These are phyloP conservation scores for Strigomonas culicis DNA, from an alignment of 208 protist genomes.

Conservation along the genomic window DNA sequence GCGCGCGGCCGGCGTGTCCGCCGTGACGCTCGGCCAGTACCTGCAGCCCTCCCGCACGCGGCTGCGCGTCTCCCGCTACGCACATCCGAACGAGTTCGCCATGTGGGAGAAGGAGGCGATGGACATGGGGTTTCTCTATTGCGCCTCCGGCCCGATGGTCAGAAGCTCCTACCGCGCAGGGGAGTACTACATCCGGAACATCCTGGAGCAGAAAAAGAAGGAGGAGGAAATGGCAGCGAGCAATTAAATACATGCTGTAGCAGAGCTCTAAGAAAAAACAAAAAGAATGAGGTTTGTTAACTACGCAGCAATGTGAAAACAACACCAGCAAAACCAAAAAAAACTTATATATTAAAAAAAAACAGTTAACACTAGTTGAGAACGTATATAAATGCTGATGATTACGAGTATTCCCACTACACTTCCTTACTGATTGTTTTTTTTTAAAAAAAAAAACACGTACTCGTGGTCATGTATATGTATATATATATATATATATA, in stretches of 20 bases:
- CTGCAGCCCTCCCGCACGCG: conserved; percentile 94
- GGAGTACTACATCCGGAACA: conserved; percentile 95
- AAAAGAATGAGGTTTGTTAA: too few species aligned
- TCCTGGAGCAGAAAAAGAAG: conserved; percentile 70
- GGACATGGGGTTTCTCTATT: conserved; percentile 96
- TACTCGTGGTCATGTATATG: conserved; percentile 5
- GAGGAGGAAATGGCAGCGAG: too few species aligned
- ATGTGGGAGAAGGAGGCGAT: conserved; percentile 93
- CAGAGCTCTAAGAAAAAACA: too few species aligned
- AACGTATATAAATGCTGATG: too few species aligned
- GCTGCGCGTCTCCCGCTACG: conserved; percentile 96
- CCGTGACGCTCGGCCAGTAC: conserved; percentile 97
- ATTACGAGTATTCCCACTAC: background rate
- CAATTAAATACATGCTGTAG: too few species aligned
- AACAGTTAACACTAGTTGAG: too few species aligned
- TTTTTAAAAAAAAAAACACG: conserved; percentile 5
- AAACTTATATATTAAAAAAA: too few species aligned
- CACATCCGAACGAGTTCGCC: conserved; percentile 96
- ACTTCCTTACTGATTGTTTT: conserved; percentile 6
- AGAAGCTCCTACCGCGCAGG: conserved; percentile 96
- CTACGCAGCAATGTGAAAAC: too few species aligned
- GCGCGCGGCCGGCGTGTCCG: conserved; percentile 89
- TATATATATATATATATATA: conserved; percentile 10
- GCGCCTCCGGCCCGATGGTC: conserved; percentile 95
- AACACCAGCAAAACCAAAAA: too few species aligned